Evolutionary conservation across 805 yeast genomes (phyloP).

Genomic region (Candida andamanensis): DNA sequence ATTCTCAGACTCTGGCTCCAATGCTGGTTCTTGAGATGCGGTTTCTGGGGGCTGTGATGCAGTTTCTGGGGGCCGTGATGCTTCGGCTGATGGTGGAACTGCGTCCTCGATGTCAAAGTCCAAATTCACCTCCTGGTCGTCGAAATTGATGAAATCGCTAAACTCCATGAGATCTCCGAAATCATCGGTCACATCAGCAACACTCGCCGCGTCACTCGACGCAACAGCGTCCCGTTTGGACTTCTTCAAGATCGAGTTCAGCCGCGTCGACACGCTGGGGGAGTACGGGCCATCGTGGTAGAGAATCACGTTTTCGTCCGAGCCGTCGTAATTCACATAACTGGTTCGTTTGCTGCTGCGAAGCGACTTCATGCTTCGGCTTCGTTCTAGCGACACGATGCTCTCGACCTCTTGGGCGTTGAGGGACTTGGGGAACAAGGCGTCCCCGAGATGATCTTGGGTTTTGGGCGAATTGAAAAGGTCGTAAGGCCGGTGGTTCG

Average conservation of each 20-base stretch:
- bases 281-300: conserved; percentile 13
- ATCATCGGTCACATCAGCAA: too few relatives aligned
- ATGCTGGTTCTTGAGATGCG: background rate
- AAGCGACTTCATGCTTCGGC: conserved; percentile 54
- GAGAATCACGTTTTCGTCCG: conserved; percentile 36
- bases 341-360: conserved; percentile 33
- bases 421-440: conserved; percentile 66
- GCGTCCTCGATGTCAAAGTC: conserved; percentile 12
- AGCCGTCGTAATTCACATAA: conserved; percentile 36
- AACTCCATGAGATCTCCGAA: conserved; percentile 34
- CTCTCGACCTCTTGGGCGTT: conserved; percentile 67
- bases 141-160: conserved; percentile 36
- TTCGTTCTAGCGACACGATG: conserved; percentile 66
- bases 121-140: conserved; percentile 18
- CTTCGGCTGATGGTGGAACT: too few relatives aligned
- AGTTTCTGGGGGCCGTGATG: too few relatives aligned
- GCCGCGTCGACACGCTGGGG: conserved; percentile 23
- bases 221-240: conserved; percentile 4
- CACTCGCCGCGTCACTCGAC: conserved; percentile 3
- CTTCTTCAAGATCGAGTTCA: conserved; percentile 37
- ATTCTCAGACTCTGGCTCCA: background rate
- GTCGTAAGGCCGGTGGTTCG: conserved; percentile 2
- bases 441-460: conserved; percentile 39
- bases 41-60: too few relatives aligned
- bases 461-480: conserved; percentile 29